A percentile compares a stretch with the other conserved stretches of the same genome.
phyloP scores from a whole-genome alignment of 352 stramenopile species.

The Phytophthora citricola region DNA sequence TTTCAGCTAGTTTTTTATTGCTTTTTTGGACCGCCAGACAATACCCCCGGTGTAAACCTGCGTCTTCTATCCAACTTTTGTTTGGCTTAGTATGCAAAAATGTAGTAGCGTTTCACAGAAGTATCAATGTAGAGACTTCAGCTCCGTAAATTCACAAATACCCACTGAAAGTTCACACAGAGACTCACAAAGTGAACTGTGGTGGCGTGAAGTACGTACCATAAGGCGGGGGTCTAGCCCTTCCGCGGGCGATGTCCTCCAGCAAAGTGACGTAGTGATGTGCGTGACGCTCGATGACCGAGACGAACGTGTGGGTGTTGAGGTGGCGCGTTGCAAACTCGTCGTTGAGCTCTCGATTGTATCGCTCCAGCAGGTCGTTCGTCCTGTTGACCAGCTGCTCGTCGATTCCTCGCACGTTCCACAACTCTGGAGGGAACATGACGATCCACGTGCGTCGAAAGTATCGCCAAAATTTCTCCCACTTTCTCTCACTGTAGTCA shows the following conservation, averaged over 20 bases:
- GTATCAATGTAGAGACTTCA: background rate
- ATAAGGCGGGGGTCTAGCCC: background rate
- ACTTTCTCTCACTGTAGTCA: background rate
- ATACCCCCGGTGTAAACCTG: background rate
- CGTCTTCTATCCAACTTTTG: background rate
- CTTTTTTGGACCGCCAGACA: background rate
- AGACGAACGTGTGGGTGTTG: constrained; percentile 13
- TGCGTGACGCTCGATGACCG: constrained; percentile 17
- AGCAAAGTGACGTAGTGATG: constrained; percentile 8
- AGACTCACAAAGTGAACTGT: background rate
- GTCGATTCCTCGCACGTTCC: constrained; percentile 27
- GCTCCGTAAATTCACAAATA: background rate
- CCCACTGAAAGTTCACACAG: background rate
- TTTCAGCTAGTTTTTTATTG: background rate
- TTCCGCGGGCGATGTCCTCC: constrained; percentile 4
- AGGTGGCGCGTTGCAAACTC: constrained; percentile 14
- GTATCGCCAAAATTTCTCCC: constrained; percentile 15
- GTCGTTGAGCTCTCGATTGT: constrained; percentile 29
- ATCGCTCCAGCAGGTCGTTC: constrained; percentile 32
- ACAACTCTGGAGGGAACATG: constrained; percentile 1
- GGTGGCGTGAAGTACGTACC: constrained; percentile 3
- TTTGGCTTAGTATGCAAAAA: no score
- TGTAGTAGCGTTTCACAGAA: no score
- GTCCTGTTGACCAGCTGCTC: constrained; percentile 18
- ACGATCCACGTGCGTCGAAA: constrained; percentile 27